Conservation (phyloP, 805 yeast species). For the Candida germanica region DNA sequence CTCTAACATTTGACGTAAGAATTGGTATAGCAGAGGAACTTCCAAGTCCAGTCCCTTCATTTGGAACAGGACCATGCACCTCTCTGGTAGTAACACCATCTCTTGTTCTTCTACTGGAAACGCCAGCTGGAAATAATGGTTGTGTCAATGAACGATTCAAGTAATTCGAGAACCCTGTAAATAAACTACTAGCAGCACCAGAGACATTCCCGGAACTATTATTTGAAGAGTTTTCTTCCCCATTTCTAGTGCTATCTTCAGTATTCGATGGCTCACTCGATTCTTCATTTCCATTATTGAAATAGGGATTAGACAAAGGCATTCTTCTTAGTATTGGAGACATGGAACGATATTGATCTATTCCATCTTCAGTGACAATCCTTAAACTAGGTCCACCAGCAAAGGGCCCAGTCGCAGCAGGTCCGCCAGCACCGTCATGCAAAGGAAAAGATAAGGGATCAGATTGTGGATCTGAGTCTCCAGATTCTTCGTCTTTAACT, state of each 20-base stretch:
- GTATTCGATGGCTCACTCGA: too few relatives aligned
- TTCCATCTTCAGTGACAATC: conserved; percentile 9
- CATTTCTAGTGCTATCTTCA: too few relatives aligned
- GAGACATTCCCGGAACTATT: too few relatives aligned
- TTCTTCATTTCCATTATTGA: too few relatives aligned
- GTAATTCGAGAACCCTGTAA: conserved; percentile 6
- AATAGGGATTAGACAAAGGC: neutral
- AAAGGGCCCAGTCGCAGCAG: too few relatives aligned
- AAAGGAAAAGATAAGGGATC: too few relatives aligned
- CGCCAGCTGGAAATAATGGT: conserved; percentile 44
- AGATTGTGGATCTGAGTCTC: neutral
- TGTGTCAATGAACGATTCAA: conserved; percentile 10
- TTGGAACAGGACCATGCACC: neutral
- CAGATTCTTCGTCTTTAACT: neutral
- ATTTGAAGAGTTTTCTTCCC: too few relatives aligned
- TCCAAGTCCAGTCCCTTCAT: neutral
- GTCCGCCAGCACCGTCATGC: too few relatives aligned
- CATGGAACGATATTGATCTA: conserved; percentile 5
- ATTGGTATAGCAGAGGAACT: conserved; percentile 1
- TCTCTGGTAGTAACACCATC: conserved; percentile 41
- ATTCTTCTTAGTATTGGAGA: neutral
- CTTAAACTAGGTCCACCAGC: conserved; percentile 6
- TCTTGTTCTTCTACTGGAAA: conserved; percentile 45
- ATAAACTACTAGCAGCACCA: too few relatives aligned
- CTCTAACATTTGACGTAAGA: neutral